These are phyloP conservation scores for Mucor mucedo DNA, from an alignment of 371 early-diverging fungal species.

Conservation along the genomic window DNA sequence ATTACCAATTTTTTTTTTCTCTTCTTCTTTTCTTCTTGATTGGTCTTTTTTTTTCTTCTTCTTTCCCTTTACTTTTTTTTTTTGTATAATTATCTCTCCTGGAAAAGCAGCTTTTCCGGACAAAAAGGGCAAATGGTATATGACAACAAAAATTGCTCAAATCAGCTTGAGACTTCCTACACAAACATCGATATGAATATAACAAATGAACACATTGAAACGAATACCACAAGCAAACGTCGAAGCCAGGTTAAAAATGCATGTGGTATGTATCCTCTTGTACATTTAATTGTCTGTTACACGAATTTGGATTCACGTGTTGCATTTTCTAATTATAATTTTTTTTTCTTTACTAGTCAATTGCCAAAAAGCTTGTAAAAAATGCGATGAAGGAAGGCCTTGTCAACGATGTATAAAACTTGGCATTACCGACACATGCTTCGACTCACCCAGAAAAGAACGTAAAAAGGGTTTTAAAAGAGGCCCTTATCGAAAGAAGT, in stretches of 20 bases:
- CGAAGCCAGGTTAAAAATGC: conserved; percentile 57
- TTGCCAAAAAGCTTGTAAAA: conserved; percentile 93
- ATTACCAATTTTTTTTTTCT: neutral
- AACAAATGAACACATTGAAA: neutral
- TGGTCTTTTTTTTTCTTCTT: conserved; percentile 1
- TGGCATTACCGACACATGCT: conserved; percentile 74
- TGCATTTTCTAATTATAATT: neutral
- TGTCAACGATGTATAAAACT: conserved; percentile 87
- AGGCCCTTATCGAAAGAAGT: conserved; percentile 66
- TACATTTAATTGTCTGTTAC: conserved; percentile 9
- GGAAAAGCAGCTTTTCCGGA: neutral
- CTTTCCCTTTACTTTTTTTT: neutral
- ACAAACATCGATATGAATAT: neutral
- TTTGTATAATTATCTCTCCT: neutral
- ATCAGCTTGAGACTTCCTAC: neutral
- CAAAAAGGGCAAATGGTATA: neutral
- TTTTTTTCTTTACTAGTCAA: conserved; percentile 55
- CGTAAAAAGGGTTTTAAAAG: conserved; percentile 85
- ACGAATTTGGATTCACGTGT: conserved; percentile 3
- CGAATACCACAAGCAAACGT: conserved; percentile 2
- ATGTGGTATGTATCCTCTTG: conserved; percentile 42
- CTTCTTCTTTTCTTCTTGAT: neutral
- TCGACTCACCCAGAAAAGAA: conserved; percentile 82
- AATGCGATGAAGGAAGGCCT: conserved; percentile 88
- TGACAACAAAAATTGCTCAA: neutral